Evolutionary conservation across 73 alveolate species (phyloP).

Genomic region (Diophrys appendiculata): DNA sequence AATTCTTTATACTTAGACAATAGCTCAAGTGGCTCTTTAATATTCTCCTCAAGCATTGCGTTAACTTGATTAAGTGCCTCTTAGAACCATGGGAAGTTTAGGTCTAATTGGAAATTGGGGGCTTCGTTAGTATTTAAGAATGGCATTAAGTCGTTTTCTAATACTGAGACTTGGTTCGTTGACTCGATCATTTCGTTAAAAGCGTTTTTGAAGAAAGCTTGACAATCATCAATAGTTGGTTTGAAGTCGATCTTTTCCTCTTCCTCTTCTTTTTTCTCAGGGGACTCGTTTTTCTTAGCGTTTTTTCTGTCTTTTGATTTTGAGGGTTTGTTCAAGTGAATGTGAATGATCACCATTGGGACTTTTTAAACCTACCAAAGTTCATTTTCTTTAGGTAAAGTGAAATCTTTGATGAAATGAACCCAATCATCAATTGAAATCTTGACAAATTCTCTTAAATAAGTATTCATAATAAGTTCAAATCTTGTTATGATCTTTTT

Average conservation of each 20-base stretch:
- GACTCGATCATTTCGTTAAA: conserved; percentile 49
- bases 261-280: conserved; percentile 16
- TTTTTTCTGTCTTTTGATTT: conserved; percentile 62
- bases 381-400: conserved; percentile 61
- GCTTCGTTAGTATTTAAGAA: conserved; percentile 50
- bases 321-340: conserved; percentile 37
- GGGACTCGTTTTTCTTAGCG: conserved; percentile 39
- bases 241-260: conserved; percentile 43
- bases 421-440: conserved; percentile 85
- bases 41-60: conserved; percentile 44
- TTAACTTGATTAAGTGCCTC: conserved; percentile 37
- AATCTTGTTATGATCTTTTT: conserved; percentile 80
- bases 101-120: conserved; percentile 54
- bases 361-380: conserved; percentile 55
- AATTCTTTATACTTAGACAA: conserved; percentile 55
- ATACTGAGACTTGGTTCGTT: conserved; percentile 49
- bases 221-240: conserved; percentile 34
- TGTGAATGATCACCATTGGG: conserved; percentile 39
- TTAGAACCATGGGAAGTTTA: conserved; percentile 34
- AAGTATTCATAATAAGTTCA: conserved; percentile 83
- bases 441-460: conserved; percentile 83
- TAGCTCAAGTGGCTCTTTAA: conserved; percentile 60
- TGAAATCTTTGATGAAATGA: conserved; percentile 78
- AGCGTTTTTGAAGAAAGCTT: conserved; percentile 32
- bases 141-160: conserved; percentile 70